Base-by-base conservation (phyloP, 108 stramenopile species). In the Mayamaea pseudoterrestris region DNA sequence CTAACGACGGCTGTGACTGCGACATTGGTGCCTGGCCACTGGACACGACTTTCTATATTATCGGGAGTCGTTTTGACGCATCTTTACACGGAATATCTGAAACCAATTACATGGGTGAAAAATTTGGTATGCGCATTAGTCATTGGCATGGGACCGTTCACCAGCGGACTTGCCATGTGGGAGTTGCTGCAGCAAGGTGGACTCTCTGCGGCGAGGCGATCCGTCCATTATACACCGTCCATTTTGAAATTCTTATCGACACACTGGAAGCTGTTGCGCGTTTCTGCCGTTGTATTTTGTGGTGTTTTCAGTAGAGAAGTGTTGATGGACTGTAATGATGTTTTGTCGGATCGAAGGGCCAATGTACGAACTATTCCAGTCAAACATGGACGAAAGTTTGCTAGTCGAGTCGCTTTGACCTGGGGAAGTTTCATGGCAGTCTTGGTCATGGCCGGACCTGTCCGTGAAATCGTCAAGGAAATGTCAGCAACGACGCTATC, bases 101-200 rank as follows among this genome's bases (percentile, higher is more conserved):
- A 87, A 51, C 85, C 85, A 0, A 50, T 26, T 31, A 82, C 85
- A 2, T 82, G 74, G 72, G 48, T 68, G 29, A 87, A 87, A 53
- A 87, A 82, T 65, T 36, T 61, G n/a, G 47, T 59, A n/a, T 82
- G 80, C 56, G 85, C 80, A 0, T 49, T 41, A 6, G 47, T 87
- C 23, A 73, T 87, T 7, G 68, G 71, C 6, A 39, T 76, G 35
- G 56, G 60, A 47, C 80, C 85, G 0, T 51, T 82, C 22, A 73
- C 78, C 2, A 68, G 69, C 44, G 80, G 76, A 2, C 21, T 60
- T 32, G 68, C 71, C 5, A n/a, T n/a, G n/a, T n/a, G n/a, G n/a
- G n/a, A n/a, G n/a, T n/a, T n/a, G n/a, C n/a, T 63, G 72, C 0
- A 53, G 69, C 2, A 34, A 32, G 61, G 12, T 39, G 45, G n/a